Base-by-base conservation (phyloP, 2,329 filamentous ascomycete species). In the Alternaria arbusti region DNA sequence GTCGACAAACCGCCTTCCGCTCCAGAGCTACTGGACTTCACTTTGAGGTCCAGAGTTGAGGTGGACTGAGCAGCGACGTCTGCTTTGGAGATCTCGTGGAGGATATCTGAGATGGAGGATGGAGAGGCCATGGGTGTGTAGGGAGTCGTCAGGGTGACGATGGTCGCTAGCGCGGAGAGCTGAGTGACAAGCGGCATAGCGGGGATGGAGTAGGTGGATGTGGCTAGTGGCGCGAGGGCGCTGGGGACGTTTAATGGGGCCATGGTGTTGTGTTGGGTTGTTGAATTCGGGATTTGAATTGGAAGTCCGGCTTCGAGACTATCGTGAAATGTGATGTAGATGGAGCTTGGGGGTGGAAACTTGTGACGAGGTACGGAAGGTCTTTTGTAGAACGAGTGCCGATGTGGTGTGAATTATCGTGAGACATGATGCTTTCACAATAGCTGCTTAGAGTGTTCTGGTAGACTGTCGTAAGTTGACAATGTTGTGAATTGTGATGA, bases 101-200 rank as follows among this genome's bases (percentile, higher is more conserved):
- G 9, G 3, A 52, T 40, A 2, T 25, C 28, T 2, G 20, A 22
- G 5, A 49, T 12, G 22, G 22, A 9, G 8, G 6, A 32, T 11
- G 44, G 13, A 11, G 43, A 25, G 20, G 25, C 22, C 12, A 22
- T 23, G 6, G 49, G n/a, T 3, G 28, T 36, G 9, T n/a, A 36
- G 10, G 13, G 13, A 5, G 9, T 40, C 23, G 20, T 40, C 23
- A 13, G 15, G 20, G 1, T 23, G 30, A 6, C 22, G 9, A 36
- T 23, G 5, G 13, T 32, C 1, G 49, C 6, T 2, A 10, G 9
- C 7, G 30, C 23, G 0, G 13, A 10, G 3, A 6, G 32, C 0
- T 17, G 28, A 0, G 22, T 28, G 17, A 22, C 40, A 17, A 28
- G 28, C n/a, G 40, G n/a, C 20, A 51, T 20, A 4, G 50, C 3